Base-by-base conservation (phyloP, 2,329 filamentous ascomycete genomes). In the Samsoniella hepiali region DNA sequence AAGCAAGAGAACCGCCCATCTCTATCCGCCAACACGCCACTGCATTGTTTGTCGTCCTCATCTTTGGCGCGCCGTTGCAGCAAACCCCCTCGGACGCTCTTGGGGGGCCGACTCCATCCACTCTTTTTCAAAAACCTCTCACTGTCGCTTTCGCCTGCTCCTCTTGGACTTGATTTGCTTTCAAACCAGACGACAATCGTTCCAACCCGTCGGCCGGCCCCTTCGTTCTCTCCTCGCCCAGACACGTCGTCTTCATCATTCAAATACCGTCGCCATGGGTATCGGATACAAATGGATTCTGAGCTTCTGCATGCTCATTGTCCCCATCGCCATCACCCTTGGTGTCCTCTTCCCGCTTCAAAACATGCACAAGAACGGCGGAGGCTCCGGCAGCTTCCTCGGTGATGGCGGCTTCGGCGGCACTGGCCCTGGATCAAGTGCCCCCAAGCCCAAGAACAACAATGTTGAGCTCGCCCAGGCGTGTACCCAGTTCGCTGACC, bases 261-360 rank as follows among this genome's bases (percentile, higher is more conserved):
- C 27, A 53, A 40, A 17, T 27, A 11, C 38, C 55, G 27, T 58
- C 66, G 67, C 67, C 68, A 80, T 80, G 78, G 66, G 77, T 62
- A 70, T 72, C 50, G 68, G 70, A 40, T 62, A 76, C 58, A 72
- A 76, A 66, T 78, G 80, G 70, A 69, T 84, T 64, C 75, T 84
- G 72, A 84, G 82, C 72, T 75, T 79, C 60, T 75, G 74, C 68
- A 76, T 85, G 57, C 68, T 84, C 65, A 77, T 77, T 66, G 72
- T 84, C 64, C 82, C 79, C 45, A 77, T 84, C 63, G 81, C 76
- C 63, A 75, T 77, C 62, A 82, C 81, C 10, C 67, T 84, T 36
- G 82, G 80, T 55, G 72, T 83, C 50, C 72, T 85, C 31, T 71
- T 84, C 42, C 81, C 80, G 10, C 70, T 84, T 42, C 77, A 84